Evolutionary conservation across 2,329 filamentous ascomycete genomes (phyloP).

Genomic region (Penicillium hesseltinei): DNA sequence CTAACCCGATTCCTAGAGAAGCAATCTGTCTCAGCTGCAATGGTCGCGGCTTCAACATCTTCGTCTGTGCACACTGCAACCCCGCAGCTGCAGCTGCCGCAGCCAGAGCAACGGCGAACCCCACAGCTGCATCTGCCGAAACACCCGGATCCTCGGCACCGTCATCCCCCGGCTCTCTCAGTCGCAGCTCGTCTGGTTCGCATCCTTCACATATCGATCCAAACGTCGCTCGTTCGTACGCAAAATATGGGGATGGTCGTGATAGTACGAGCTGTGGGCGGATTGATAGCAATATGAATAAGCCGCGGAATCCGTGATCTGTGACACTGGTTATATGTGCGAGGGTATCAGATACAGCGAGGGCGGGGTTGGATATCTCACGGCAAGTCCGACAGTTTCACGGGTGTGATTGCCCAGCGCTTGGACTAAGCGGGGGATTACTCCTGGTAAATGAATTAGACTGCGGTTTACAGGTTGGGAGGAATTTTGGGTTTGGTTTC

Average conservation of each 20-base stretch:
- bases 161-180: constrained; percentile 26
- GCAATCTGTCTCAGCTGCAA: constrained; percentile 29
- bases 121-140: constrained; percentile 17
- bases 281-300: constrained; percentile 12
- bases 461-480: not conserved
- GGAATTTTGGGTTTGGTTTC: not conserved
- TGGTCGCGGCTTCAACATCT: constrained; percentile 34
- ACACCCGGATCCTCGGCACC: constrained; percentile 23
- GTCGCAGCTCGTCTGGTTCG: constrained; percentile 29
- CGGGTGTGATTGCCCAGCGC: not conserved
- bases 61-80: constrained; percentile 32
- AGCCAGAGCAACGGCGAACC: constrained; percentile 12
- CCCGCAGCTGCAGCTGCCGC: constrained; percentile 22
- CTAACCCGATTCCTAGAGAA: constrained; percentile 18
- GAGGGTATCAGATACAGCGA: not conserved
- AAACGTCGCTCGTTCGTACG: constrained; percentile 11
- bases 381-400: not conserved
- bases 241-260: constrained; percentile 14
- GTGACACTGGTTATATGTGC: not conserved
- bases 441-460: not conserved
- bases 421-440: not conserved
- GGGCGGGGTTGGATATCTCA: not conserved
- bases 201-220: constrained; percentile 22
- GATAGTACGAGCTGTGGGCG: constrained; percentile 20
- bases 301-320: constrained; percentile 18